Conservation (phyloP, 225 moss, liverwort and hornwort genomes). For the Pleurozium schreberi region DNA sequence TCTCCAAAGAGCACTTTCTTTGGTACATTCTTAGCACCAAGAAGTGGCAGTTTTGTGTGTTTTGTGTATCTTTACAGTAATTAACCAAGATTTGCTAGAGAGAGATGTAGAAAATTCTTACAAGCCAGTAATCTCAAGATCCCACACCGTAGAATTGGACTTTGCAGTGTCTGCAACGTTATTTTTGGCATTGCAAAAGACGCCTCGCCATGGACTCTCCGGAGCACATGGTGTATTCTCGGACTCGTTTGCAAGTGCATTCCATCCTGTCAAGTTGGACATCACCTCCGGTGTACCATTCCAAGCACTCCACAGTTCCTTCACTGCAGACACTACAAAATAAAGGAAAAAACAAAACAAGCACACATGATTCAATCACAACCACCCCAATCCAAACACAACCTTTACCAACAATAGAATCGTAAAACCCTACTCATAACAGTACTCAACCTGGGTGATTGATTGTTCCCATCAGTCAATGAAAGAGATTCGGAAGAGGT, state of each 20-base stretch:
- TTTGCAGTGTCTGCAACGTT: neutral
- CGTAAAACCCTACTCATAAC: neutral
- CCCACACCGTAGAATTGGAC: neutral
- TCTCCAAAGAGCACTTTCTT: neutral
- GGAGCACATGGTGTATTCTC: neutral
- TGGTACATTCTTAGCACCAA: too few species aligned
- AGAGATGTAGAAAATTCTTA: neutral
- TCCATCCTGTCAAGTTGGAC: slow-evolving; percentile 23
- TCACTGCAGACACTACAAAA: slow-evolving; percentile 6
- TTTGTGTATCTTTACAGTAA: too few species aligned
- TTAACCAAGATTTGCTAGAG: neutral
- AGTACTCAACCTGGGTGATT: neutral
- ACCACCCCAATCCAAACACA: neutral
- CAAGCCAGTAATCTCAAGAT: slow-evolving; percentile 13
- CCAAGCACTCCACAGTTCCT: slow-evolving; percentile 14
- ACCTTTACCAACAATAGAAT: too few species aligned
- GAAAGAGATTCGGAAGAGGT: neutral
- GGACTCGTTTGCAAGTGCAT: neutral
- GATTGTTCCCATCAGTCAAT: too few species aligned
- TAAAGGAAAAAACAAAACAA: neutral
- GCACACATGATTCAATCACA: neutral
- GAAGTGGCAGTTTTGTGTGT: too few species aligned
- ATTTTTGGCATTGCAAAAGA: slow-evolving; percentile 1
- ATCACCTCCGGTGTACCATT: neutral
- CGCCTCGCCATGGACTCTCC: slow-evolving; percentile 10